Evolutionary conservation across 1,284 basidiomycete species (phyloP).

Genomic region (Microbotryomycetes sp.): DNA sequence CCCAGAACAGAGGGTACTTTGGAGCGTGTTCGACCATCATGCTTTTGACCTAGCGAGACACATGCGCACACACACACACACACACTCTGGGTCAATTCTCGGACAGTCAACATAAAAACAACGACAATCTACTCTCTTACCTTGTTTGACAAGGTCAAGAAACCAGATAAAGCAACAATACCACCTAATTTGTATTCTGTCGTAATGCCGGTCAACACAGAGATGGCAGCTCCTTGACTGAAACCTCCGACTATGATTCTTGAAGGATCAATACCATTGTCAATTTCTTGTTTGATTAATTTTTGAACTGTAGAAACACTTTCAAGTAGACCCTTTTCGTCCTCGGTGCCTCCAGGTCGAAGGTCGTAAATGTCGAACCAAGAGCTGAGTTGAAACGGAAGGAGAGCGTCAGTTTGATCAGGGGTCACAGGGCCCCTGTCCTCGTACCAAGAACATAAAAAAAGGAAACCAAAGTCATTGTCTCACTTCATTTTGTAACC

Average conservation of each 20-base stretch:
- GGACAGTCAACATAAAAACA: not conserved
- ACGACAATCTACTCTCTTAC: conserved; percentile 54
- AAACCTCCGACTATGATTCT: conserved; percentile 69
- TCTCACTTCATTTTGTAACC: conserved; percentile 45
- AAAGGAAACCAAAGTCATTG: conserved; percentile 1
- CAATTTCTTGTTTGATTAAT: conserved; percentile 67
- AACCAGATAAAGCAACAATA: conserved; percentile 65
- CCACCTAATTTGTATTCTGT: conserved; percentile 64
- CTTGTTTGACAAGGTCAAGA: conserved; percentile 61
- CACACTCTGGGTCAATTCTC: not conserved
- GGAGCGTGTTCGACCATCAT: conserved; percentile 53
- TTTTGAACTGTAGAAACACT: conserved; percentile 58
- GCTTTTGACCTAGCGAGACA: conserved; percentile 42
- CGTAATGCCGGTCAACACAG: conserved; percentile 64
- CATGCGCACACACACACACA: no score
- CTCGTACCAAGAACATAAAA: no score
- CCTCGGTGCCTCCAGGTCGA: conserved; percentile 51
- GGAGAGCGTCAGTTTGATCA: not conserved
- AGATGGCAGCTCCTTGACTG: conserved; percentile 72
- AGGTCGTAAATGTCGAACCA: conserved; percentile 49
- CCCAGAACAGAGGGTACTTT: conserved; percentile 67
- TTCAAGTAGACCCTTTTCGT: conserved; percentile 59
- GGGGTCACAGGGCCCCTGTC: not conserved
- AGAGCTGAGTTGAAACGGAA: conserved; percentile 52
- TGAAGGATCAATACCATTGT: conserved; percentile 58